phyloP scores from a whole-genome alignment of 306 rosid species.

The Ochetophila trinervis region DNA sequence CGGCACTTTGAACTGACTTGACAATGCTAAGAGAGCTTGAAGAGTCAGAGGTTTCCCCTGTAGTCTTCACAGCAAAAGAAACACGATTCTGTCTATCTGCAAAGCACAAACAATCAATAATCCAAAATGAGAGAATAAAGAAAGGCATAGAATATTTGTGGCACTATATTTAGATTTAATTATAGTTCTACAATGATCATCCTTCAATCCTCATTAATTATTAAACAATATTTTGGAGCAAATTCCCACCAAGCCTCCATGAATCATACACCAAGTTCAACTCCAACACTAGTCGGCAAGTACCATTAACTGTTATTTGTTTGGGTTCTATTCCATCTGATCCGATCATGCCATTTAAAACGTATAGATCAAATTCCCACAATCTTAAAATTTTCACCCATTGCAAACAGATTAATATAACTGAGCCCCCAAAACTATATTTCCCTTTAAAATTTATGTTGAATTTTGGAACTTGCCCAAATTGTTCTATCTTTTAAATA shows the following conservation, averaged over 20 bases:
- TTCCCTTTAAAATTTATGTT: not conserved
- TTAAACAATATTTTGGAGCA: not conserved
- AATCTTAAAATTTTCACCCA: not conserved
- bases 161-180: not conserved
- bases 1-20: conserved; percentile 69
- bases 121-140: conserved; percentile 6
- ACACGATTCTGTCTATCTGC: conserved; percentile 42
- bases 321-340: not conserved
- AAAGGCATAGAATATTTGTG: not conserved
- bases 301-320: not conserved
- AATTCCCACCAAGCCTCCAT: conserved; percentile 5
- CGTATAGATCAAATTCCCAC: not conserved
- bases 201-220: conserved; percentile 1
- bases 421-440: not conserved
- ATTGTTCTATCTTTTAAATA: not conserved
- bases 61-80: conserved; percentile 55
- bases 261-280: not conserved
- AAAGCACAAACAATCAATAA: conserved; percentile 14
- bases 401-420: not conserved
- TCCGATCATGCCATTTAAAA: not conserved
- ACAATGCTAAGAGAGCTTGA: conserved; percentile 61
- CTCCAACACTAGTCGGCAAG: conserved; percentile 9
- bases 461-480: not conserved
- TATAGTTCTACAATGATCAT: not conserved
- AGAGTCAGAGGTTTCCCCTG: conserved; percentile 69